Conservation (phyloP, 768 basidiomycete species). For the Lentinula lateritia region DNA sequence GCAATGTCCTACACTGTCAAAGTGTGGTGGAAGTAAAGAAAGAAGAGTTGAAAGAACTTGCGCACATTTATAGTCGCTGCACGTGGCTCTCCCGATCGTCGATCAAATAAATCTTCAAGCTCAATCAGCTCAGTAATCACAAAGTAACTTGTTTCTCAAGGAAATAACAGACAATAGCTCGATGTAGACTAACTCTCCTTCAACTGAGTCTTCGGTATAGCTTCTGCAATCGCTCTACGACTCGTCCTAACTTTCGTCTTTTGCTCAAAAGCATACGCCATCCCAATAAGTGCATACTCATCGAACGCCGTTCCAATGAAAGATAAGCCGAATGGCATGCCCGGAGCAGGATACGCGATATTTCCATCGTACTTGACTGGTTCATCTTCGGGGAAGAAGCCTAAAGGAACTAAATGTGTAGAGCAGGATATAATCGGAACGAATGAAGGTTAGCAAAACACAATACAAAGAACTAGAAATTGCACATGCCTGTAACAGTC, state of each 20-base stretch:
- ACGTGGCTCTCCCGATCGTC: background rate
- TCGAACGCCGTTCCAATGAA: slow-evolving; percentile 60
- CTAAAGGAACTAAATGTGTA: slow-evolving; percentile 43
- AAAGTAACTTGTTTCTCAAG: no score
- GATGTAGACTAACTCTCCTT: background rate
- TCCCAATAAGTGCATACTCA: slow-evolving; percentile 50
- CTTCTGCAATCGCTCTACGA: slow-evolving; percentile 43
- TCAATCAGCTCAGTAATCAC: no score
- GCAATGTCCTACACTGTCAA: slow-evolving; percentile 4
- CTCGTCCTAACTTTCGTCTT: slow-evolving; percentile 46
- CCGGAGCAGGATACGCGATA: slow-evolving; percentile 44
- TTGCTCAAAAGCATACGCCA: slow-evolving; percentile 65
- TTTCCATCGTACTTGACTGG: slow-evolving; percentile 32
- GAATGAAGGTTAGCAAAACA: slow-evolving; percentile 4
- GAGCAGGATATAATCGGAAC: no score
- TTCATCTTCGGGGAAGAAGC: slow-evolving; percentile 48
- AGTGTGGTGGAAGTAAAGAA: slow-evolving; percentile 1
- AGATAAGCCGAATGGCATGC: slow-evolving; percentile 56
- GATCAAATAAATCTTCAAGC: no score
- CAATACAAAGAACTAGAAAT: no score
- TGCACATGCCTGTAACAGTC: slow-evolving; percentile 47
- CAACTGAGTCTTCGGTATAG: slow-evolving; percentile 49
- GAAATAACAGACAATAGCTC: background rate
- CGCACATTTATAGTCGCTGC: background rate
- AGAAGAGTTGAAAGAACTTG: background rate